A percentile compares a stretch with the other conserved stretches of the same genome.
phyloP scores from a whole-genome alignment of 768 basidiomycete species.

The Tulasnella sp. region DNA sequence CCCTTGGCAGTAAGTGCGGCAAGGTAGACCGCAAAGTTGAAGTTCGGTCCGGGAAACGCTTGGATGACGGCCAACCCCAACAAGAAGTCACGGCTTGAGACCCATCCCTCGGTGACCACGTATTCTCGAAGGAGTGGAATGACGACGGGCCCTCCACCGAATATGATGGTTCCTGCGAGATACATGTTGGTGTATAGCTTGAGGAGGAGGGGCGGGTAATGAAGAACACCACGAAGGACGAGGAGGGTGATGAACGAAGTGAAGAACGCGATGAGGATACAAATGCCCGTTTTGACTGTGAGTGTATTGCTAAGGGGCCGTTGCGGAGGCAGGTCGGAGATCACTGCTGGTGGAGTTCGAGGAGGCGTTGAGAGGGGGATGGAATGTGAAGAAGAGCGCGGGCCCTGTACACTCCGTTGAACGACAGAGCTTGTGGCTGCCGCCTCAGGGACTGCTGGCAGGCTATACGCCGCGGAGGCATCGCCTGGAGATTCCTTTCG shows the following conservation, averaged over 20 bases:
- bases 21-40: slow-evolving; percentile 57
- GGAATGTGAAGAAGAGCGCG: neutral
- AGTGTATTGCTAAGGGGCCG: slow-evolving; percentile 32
- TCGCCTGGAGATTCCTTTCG: neutral
- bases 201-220: slow-evolving; percentile 36
- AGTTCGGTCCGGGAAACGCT: slow-evolving; percentile 59
- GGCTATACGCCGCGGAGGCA: neutral
- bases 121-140: slow-evolving; percentile 59
- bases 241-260: slow-evolving; percentile 12
- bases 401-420: neutral
- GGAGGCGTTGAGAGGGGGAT: neutral
- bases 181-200: slow-evolving; percentile 52
- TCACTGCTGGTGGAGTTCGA: neutral
- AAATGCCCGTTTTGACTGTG: slow-evolving; percentile 38
- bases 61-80: slow-evolving; percentile 57
- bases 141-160: slow-evolving; percentile 61
- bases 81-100: slow-evolving; percentile 58
- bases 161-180: slow-evolving; percentile 55
- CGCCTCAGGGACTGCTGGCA: neutral
- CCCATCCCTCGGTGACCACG: slow-evolving; percentile 56
- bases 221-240: slow-evolving; percentile 25
- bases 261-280: slow-evolving; percentile 14
- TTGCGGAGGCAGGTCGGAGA: neutral
- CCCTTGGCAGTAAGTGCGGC: slow-evolving; percentile 48
- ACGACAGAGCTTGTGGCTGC: neutral